A percentile compares a stretch with the other conserved stretches of the same genome.
Evolutionary conservation across 345 rosid genomes (phyloP).

Genomic region (Populus pruinosa): DNA sequence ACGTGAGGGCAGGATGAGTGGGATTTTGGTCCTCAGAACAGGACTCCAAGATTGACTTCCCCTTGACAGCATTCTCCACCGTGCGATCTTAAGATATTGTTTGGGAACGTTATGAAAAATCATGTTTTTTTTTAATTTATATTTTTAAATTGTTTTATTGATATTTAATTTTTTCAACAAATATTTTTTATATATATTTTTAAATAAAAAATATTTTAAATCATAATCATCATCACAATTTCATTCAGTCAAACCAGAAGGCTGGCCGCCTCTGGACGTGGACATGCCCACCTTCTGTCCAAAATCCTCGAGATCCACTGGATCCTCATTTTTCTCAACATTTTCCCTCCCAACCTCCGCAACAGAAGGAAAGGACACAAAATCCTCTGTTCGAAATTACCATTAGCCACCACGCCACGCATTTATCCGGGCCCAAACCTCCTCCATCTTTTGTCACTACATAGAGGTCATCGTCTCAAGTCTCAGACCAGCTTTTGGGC

Average conservation of each 20-base stretch:
- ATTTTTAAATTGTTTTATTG: too few relatives aligned
- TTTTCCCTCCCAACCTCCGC: not conserved
- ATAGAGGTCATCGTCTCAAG: not conserved
- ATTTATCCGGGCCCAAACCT: not conserved
- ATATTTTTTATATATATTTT: too few relatives aligned
- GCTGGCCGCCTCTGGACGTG: not conserved
- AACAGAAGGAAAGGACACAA: not conserved
- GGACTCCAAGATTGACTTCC: conserved; percentile 15
- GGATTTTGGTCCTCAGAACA: conserved; percentile 29
- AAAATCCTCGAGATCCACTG: conserved; percentile 12
- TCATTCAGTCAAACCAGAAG: not conserved
- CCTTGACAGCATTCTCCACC: conserved; percentile 29
- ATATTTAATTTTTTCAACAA: too few relatives aligned
- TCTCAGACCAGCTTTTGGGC: not conserved
- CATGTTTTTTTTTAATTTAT: too few relatives aligned
- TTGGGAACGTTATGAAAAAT: too few relatives aligned
- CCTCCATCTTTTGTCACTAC: not conserved
- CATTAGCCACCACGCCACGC: not conserved
- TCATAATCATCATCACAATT: rapidly evolving
- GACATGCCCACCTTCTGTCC: not conserved
- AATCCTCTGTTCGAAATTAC: not conserved
- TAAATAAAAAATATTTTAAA: too few relatives aligned
- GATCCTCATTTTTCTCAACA: not conserved
- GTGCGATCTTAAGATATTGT: conserved; percentile 6
- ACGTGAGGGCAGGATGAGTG: conserved; percentile 19